Base-by-base conservation (phyloP, 148 eudicot species). In the Chenopodium album region DNA sequence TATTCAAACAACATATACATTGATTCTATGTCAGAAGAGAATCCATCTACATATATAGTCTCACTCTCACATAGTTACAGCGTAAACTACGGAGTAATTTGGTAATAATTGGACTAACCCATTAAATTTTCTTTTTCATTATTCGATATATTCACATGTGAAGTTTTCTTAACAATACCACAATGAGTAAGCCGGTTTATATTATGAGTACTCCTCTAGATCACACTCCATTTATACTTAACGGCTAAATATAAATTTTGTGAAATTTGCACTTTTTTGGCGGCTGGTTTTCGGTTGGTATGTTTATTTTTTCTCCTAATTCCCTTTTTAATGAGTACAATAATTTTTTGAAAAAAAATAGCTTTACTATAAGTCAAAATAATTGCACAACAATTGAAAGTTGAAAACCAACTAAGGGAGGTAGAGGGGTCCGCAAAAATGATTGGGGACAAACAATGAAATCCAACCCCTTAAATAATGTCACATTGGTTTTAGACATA, bases 401-500 rank as follows among this genome's bases (percentile, higher is more conserved):
- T 50, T 73, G 79, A 22, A 54, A 81, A 56, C n/a, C 52, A 66
- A 79, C 66, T 47, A 73, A 76, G 29, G 56, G 56, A 52, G 56
- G 79, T 19, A 34, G 56, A 20, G 16, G 73, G 70, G 37, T 63
- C 75, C 66, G 10, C 22, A 56, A 71, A 81, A 81, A 87, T 81
- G 82, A 82, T 84, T 75, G 82, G 84, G 41, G 81, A 76, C 74
- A 78, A 50, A 73, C 54, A 79, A 28, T 10, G 52, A 80, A 80
- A 84, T 80, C 79, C 81, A 63, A 80, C 74, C 78, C 86, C 77
- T 71, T 56, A 14, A 56, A 56, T 13, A 80, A 71, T 70, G 70
- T 84, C 77, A 82, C 80, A 84, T 82, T 82, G 84, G 76, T 75
- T 85, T 66, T 56, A 44, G 80, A 68, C 81, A 85, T 85, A 69